These are phyloP conservation scores for Bryoglossum gracile DNA, from an alignment of 495 filamentous ascomycete genomes.

Conservation along the genomic window DNA sequence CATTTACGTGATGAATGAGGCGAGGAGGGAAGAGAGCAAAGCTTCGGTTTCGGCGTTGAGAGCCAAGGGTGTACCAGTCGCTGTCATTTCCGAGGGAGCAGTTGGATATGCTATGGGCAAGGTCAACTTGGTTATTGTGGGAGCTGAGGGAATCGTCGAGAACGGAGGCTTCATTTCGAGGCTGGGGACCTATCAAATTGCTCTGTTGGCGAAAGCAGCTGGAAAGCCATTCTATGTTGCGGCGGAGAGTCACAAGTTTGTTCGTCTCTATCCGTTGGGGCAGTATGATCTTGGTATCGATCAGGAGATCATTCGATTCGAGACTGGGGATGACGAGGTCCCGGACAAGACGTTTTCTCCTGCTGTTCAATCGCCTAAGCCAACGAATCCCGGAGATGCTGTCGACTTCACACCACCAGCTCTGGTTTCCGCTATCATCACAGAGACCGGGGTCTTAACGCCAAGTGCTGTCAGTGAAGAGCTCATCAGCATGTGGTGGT, in stretches of 20 bases:
- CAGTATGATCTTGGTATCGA: conserved; percentile 73
- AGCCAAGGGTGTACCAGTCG: conserved; percentile 68
- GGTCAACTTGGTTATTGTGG: conserved; percentile 75
- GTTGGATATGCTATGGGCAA: conserved; percentile 81
- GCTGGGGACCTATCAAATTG: conserved; percentile 89
- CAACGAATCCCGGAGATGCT: conserved; percentile 33
- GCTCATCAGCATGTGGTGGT: conserved; percentile 66
- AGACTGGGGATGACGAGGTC: conserved; percentile 38
- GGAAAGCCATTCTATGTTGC: conserved; percentile 84
- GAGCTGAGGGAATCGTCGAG: conserved; percentile 89
- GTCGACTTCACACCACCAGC: conserved; percentile 88
- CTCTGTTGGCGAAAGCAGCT: conserved; percentile 67
- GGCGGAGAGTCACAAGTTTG: conserved; percentile 93
- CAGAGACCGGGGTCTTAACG: conserved; percentile 66
- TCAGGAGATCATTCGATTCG: conserved; percentile 68
- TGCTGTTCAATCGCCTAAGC: conserved; percentile 3
- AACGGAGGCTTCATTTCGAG: conserved; percentile 88
- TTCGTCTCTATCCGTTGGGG: conserved; percentile 68
- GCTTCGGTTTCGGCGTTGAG: conserved; percentile 61
- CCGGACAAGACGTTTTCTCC: conserved; percentile 17
- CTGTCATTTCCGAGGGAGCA: conserved; percentile 72
- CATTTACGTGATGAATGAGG: conserved; percentile 62
- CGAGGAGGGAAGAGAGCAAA: conserved; percentile 42
- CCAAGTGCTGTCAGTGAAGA: conserved; percentile 73
- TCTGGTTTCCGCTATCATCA: conserved; percentile 72